phyloP scores from a whole-genome alignment of 345 rosid species.

The Barbarea vulgaris region DNA sequence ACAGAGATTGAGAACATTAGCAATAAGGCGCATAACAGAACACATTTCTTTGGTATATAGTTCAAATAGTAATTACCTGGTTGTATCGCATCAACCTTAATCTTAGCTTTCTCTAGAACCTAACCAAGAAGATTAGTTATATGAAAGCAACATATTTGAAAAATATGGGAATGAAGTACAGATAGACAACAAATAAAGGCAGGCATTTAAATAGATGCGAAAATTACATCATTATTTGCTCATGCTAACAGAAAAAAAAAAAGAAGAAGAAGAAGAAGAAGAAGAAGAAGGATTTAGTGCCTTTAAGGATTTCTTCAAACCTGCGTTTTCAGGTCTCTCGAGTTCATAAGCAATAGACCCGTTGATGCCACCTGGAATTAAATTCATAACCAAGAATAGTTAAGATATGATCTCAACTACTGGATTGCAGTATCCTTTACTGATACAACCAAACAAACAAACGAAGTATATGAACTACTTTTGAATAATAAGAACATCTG shows the following conservation, averaged over 20 bases:
- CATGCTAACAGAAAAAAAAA: neutral
- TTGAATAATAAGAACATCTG: neutral
- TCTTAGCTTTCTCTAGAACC: slow-evolving; percentile 84
- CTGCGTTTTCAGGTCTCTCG: slow-evolving; percentile 90
- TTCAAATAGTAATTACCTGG: slow-evolving; percentile 53
- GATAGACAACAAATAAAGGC: neutral
- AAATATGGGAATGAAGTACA: neutral
- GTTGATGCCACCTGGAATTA: slow-evolving; percentile 79
- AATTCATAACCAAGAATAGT: slow-evolving; percentile 2
- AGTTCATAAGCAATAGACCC: slow-evolving; percentile 87
- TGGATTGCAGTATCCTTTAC: neutral
- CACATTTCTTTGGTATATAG: slow-evolving; percentile 19
- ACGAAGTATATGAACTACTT: slow-evolving; percentile 6
- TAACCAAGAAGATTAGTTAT: slow-evolving; percentile 51
- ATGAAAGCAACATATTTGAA: slow-evolving; percentile 22
- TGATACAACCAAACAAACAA: neutral
- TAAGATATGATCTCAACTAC: neutral
- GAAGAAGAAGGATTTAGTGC: slow-evolving; percentile 30
- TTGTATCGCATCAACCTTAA: slow-evolving; percentile 59
- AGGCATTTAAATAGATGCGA: neutral
- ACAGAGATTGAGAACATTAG: slow-evolving; percentile 38
- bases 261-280: neutral
- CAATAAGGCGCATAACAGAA: slow-evolving; percentile 10
- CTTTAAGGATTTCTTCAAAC: slow-evolving; percentile 82
- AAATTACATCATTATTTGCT: slow-evolving; percentile 10